Percentiles rank a stretch among this genome's conserved stretches.
phyloP scores from a whole-genome alignment of 192 early-diverging fungal species.

The Mortierella alpina region DNA sequence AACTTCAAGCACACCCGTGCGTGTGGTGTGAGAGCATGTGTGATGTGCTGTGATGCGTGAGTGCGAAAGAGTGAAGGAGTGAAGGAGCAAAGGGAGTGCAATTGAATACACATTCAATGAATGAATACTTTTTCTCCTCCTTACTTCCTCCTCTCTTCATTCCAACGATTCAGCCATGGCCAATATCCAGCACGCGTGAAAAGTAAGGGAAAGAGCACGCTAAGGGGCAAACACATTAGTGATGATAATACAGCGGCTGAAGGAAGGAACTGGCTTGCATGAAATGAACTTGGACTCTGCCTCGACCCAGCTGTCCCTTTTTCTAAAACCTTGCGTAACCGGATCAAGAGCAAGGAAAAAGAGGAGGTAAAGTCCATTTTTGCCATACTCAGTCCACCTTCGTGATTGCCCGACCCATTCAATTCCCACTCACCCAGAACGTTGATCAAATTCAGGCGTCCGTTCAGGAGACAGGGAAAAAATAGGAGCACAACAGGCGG shows the following conservation, averaged over 20 bases:
- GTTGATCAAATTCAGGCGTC: too few relatives aligned
- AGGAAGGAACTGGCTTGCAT: slow-evolving; percentile 11
- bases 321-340: too few relatives aligned
- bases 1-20: slow-evolving; percentile 6
- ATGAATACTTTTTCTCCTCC: background rate
- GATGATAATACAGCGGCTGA: slow-evolving; percentile 1
- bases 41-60: background rate
- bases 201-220: background rate
- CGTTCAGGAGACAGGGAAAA: too few relatives aligned
- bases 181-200: background rate
- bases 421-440: too few relatives aligned
- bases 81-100: too few relatives aligned
- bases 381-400: too few relatives aligned
- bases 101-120: background rate
- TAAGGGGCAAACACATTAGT: background rate
- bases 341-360: too few relatives aligned
- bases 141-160: slow-evolving; percentile 15
- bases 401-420: too few relatives aligned
- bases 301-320: background rate
- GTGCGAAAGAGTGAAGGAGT: too few relatives aligned
- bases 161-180: slow-evolving; percentile 14
- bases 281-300: slow-evolving; percentile 11
- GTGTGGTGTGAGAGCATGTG: background rate
- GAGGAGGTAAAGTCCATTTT: too few relatives aligned
- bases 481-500: too few relatives aligned